Evolutionary conservation across 2,329 filamentous ascomycete genomes (phyloP), one percentile per base, ranked within the genome.

Genomic region (Aotearoamyces nothofagi): DNA sequence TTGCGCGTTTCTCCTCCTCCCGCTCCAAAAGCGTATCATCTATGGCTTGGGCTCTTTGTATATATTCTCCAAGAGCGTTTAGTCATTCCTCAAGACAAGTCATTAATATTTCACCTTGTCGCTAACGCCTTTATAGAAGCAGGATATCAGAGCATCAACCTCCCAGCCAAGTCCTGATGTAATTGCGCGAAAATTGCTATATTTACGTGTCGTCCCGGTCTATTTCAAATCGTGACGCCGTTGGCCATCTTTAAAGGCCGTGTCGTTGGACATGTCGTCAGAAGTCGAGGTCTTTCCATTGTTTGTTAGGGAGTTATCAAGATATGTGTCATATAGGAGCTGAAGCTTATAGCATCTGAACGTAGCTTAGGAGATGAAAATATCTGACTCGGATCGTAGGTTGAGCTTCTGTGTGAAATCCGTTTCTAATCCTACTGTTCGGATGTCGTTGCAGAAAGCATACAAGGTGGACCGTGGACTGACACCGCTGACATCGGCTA

Each of bases 31-130:
- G 11, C 15, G 13, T 17, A 5, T 31, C 29, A 15, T 31, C 29
- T 26, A 31, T 26, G 15, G 10, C 23, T 31, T 31, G 29, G 15
- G 29, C 23, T 22, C 15, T 32, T 32, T 32, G 26, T 17, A 32
- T 32, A 32, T 32, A 32, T 13, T 22, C 30, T 32, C 28, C 30
- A 11, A 32, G 24, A 15, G 8, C 28, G 25, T 22, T 29, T 9
- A 25, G 25, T 32, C 17, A n/a, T 10, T 28, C 30, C 17, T 28
- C 17, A 9, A 32, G 17, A 17, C 19, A 28, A 20, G 28, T 29
- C 12, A 32, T 29, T n/a, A n/a, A 32, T 32, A 16, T 32, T 32
- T 29, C n/a, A 32, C 25, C 30, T 32, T 24, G 30, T 32, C 30
- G 25, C 30, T 32, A 14, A 32, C 24, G 17, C 30, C 30, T 23